phyloP scores from a whole-genome alignment of 73 alveolate genomes.

The Tetrahymena thermophila region DNA sequence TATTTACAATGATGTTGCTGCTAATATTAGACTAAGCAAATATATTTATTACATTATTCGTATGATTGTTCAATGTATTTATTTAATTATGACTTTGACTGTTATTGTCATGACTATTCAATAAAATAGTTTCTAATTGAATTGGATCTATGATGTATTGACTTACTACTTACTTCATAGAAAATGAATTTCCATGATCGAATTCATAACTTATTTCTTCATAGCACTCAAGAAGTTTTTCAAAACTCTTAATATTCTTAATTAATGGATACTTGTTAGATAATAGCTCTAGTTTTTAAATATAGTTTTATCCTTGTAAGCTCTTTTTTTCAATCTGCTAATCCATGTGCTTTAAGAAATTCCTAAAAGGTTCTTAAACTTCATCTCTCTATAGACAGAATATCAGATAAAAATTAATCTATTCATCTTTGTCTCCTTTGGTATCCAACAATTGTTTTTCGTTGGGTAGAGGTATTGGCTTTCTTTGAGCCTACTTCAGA shows the following conservation, averaged over 20 bases:
- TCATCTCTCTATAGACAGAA: neutral
- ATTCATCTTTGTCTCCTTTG: neutral
- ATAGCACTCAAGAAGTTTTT: neutral
- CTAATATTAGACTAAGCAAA: neutral
- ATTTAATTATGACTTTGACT: neutral
- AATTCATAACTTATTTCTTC: neutral
- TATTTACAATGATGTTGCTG: neutral
- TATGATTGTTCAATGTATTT: no score
- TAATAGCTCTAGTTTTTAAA: neutral
- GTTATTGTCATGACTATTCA: neutral
- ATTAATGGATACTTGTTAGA: neutral
- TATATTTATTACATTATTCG: no score
- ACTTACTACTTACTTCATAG: neutral
- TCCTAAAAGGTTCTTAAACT: neutral
- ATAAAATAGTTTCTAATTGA: neutral
- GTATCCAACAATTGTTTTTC: neutral
- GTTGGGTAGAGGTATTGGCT: neutral
- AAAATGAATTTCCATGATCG: neutral
- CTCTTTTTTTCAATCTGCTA: neutral
- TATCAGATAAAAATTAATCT: neutral
- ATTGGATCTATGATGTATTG: neutral
- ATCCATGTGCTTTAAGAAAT: neutral
- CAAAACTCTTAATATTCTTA: neutral
- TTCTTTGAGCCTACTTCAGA: neutral
- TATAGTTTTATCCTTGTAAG: neutral